Evolutionary conservation across 331 rosid genomes (phyloP), one percentile per base, ranked within the genome.

Genomic region (Acacia concinna): DNA sequence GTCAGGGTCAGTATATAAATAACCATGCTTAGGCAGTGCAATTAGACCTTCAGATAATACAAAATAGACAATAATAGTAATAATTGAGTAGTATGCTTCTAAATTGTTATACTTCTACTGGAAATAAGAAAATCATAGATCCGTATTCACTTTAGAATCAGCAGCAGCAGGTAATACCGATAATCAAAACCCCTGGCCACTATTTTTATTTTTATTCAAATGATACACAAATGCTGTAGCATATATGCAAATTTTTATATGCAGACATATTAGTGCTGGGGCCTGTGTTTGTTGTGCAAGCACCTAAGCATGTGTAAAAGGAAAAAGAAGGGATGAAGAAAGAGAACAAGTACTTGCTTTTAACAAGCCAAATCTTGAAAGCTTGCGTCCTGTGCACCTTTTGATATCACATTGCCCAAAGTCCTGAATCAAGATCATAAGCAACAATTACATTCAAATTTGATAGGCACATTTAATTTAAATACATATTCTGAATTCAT

Each of bases 351-450:
- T 66, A 89, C 97, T 90, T 86, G 68, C 99, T 78, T 90, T 95
- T 57, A 95, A 78, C 72, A 92, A 67, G 78, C 91, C 92, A 35
- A 93, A 82, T 84, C 99, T 93, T 52, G 99, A 81, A 79, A 95
- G 94, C 86, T 95, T 95, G 89, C 99, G 94, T 40, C 99, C 99
- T 0, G 97, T 95, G 88, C 99, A 95, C 76, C 79, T 88, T 91
- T 95, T 95, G 66, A 91, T 83, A 85, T 95, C 99, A 31, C 99
- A 95, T 83, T 95, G 97, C 71, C 97, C 97, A 71, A 95, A 95
- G 81, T 95, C 99, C 98, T 94, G 90, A 76, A 73, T 76, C 78
- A 84, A 78, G 82, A 77, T 71, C 52, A 82, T 18, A 27, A 66
- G 1, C 78, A 80, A 23, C 81, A 72, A 84, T 47, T 68, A 72